Evolutionary conservation across 2,329 filamentous ascomycete genomes (phyloP).

Genomic region (Alternaria alternata): DNA sequence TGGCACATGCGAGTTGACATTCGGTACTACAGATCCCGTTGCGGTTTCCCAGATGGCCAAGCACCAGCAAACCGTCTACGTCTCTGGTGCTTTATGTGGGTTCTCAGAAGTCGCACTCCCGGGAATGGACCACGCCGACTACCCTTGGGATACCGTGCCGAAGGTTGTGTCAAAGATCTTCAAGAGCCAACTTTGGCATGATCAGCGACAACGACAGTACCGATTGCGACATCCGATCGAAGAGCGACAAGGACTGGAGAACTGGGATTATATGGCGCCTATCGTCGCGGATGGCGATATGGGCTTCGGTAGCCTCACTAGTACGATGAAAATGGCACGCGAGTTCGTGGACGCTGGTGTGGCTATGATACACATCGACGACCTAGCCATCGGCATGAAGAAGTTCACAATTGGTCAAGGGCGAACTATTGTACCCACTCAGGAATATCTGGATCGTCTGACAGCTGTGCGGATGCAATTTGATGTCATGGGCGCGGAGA

Average conservation of each 20-base stretch:
- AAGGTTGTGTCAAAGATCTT: conserved; percentile 54
- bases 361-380: conserved; percentile 56
- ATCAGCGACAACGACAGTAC: conserved; percentile 53
- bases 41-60: conserved; percentile 51
- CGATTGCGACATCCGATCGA: conserved; percentile 43
- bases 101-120: conserved; percentile 50
- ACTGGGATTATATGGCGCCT: conserved; percentile 52
- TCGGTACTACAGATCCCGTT: conserved; percentile 51
- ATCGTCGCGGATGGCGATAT: conserved; percentile 56
- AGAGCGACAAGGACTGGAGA: conserved; percentile 45
- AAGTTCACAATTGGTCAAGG: conserved; percentile 56
- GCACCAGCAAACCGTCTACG: conserved; percentile 52
- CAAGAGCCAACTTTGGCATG: conserved; percentile 53
- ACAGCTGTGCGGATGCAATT: conserved; percentile 51
- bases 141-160: conserved; percentile 55
- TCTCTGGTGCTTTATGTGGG: conserved; percentile 53
- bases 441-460: conserved; percentile 50
- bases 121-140: conserved; percentile 55
- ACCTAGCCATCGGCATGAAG: conserved; percentile 55
- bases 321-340: conserved; percentile 52
- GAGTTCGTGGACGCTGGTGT: conserved; percentile 56
- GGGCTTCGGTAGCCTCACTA: conserved; percentile 54
- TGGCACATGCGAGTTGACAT: conserved; percentile 50
- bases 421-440: conserved; percentile 52
- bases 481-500: conserved; percentile 54